phyloP scores from a whole-genome alignment of 192 early-diverging fungal species.

The Diversispora eburnea region DNA sequence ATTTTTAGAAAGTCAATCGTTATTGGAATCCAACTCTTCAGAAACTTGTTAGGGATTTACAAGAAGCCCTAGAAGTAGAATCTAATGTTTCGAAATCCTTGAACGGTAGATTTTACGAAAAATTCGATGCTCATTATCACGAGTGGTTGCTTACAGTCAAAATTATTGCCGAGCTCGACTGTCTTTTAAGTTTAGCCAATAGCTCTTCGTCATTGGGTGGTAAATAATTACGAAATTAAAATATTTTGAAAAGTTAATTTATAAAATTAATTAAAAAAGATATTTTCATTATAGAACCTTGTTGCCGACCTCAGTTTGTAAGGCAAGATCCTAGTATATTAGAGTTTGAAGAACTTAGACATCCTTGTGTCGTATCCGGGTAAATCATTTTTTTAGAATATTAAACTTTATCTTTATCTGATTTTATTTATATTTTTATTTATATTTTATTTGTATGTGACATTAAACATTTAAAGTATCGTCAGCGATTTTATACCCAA shows the following conservation, averaged over 20 bases:
- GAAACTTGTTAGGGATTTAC: conserved; percentile 61
- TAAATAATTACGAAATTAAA: conserved; percentile 30
- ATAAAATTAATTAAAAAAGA: too few relatives aligned
- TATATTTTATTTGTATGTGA: conserved; percentile 4
- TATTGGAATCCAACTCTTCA: conserved; percentile 77
- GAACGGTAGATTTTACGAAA: conserved; percentile 67
- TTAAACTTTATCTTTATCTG: too few relatives aligned
- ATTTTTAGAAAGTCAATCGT: conserved; percentile 60
- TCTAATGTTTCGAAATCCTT: conserved; percentile 72
- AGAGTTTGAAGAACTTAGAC: conserved; percentile 86
- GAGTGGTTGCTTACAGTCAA: conserved; percentile 68
- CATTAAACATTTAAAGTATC: not conserved
- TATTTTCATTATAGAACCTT: conserved; percentile 48
- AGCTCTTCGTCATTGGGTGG: conserved; percentile 63
- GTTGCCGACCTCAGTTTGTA: conserved; percentile 85
- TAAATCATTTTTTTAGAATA: conserved; percentile 22
- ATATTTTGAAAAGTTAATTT: too few relatives aligned
- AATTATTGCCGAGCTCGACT: conserved; percentile 83
- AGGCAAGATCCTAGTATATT: conserved; percentile 60
- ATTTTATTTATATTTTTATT: not conserved
- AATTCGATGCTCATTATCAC: conserved; percentile 79
- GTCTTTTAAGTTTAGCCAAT: conserved; percentile 71
- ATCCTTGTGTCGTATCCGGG: conserved; percentile 83
- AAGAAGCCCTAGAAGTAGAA: conserved; percentile 80
- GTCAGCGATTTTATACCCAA: conserved; percentile 90